Evolutionary conservation across 306 rosid species (phyloP), one percentile per base, ranked within the genome.

Genomic region (Cercis canadensis): DNA sequence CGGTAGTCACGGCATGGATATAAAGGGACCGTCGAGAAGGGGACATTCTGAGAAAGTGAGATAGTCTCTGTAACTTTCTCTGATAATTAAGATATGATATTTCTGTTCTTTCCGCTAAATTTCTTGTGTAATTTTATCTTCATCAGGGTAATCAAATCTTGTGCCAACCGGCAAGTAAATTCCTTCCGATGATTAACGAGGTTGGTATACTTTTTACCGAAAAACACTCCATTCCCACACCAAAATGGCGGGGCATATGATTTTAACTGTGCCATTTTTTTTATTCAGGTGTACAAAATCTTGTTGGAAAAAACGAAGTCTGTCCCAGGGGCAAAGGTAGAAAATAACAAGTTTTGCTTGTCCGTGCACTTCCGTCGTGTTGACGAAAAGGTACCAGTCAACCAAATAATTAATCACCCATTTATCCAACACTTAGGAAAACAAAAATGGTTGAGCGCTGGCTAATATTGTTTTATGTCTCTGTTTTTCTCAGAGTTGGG

Each of bases 1-100:
- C 6, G 98, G 97, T 31, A 94, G 98, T 81, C 98, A 94, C 76
- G 98, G 98, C 11, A 94, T 94, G 98, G 98, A 94, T 83, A 94
- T 94, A 8, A 85, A 80, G 77, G 97, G 95, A 32, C 98, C 98
- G 76, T 81, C 92, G 33, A 84, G 89, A 78, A 69, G 67, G 66
- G 45, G 12, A 79, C 79, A 57, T 65, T 47, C 57, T 73, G 70
- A 82, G 61, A 83, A 88, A 72, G 97, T 90, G 69, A 85, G 92
- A 45, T 34, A 51, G 12, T 65, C 49, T 68, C 49, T 44, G 13
- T 17, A 32, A 52, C 45, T 69, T 31, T 19, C 16, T 4, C 41
- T 33, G 11, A 24, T 50, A 67, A 53, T 13, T 21, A 66, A 52
- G 19, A 12, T 29, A 79, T 24, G 17, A 40, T 7, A 5, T 21